Conservation (phyloP, 75 land plant species). For the Chamaecyparis obtusa region DNA sequence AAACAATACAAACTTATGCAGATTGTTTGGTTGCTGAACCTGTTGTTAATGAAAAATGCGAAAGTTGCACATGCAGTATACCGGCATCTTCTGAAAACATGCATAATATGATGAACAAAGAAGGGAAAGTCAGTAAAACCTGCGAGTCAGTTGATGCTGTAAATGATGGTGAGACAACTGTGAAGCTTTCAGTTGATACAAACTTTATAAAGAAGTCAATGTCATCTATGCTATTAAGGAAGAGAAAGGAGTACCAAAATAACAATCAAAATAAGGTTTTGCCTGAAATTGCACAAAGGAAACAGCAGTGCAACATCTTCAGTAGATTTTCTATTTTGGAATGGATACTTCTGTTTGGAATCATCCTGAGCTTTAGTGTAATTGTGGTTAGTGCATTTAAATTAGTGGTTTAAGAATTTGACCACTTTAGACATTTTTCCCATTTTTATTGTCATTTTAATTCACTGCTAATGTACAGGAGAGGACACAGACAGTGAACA, state of each 20-base stretch:
- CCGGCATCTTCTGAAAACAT: neutral
- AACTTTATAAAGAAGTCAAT: slow-evolving; percentile 6
- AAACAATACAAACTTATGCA: neutral
- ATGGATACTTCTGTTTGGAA: slow-evolving; percentile 37
- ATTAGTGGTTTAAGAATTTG: neutral
- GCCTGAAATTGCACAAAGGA: neutral
- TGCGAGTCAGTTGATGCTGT: slow-evolving; percentile 10
- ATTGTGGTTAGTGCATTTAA: slow-evolving; percentile 12
- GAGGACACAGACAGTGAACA: neutral
- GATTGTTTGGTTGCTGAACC: neutral
- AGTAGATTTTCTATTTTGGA: slow-evolving; percentile 27
- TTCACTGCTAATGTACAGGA: neutral
- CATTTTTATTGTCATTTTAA: neutral
- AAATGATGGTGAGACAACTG: neutral
- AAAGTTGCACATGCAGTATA: neutral
- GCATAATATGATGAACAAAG: neutral
- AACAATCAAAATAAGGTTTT: slow-evolving; percentile 2
- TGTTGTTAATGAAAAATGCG: neutral
- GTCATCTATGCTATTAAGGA: slow-evolving; percentile 22
- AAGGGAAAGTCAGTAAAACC: slow-evolving; percentile 7
- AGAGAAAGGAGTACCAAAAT: slow-evolving; percentile 12
- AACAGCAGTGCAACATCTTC: neutral
- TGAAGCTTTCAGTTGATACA: neutral
- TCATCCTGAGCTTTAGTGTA: slow-evolving; percentile 25
- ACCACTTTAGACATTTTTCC: neutral